These are phyloP conservation scores for Kwoniella shandongensis DNA, from an alignment of 768 basidiomycete genomes.

Conservation along the genomic window DNA sequence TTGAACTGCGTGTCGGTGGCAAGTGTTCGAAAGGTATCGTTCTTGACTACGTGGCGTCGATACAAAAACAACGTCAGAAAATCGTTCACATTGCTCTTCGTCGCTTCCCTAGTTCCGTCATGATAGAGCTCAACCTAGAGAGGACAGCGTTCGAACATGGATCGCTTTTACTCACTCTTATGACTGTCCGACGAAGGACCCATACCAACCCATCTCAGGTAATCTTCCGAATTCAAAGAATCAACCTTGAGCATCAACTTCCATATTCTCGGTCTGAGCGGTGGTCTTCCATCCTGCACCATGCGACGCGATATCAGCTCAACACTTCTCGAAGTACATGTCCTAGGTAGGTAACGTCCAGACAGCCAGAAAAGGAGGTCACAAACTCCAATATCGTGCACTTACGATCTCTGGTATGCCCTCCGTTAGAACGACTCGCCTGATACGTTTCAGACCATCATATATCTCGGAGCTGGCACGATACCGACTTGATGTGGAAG, in stretches of 20 bases:
- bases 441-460: conserved; percentile 79
- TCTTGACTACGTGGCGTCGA: conserved; percentile 68
- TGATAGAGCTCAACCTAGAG: too few species aligned
- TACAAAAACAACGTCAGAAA: too few species aligned
- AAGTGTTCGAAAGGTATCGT: conserved; percentile 93
- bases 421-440: conserved; percentile 84
- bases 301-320: background rate
- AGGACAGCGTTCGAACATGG: background rate
- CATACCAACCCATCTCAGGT: conserved; percentile 46
- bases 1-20: conserved; percentile 98
- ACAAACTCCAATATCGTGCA: too few species aligned
- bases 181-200: conserved; percentile 50
- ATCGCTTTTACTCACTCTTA: conserved; percentile 46
- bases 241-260: conserved; percentile 85
- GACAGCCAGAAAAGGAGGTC: background rate
- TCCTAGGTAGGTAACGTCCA: too few species aligned
- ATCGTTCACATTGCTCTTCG: too few species aligned
- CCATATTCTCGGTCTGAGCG: conserved; percentile 64
- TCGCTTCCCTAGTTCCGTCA: too few species aligned
- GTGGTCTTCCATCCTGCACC: conserved; percentile 19
- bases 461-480: conserved; percentile 60
- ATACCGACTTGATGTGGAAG: conserved; percentile 22
- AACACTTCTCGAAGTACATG: too few species aligned
- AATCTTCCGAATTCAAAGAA: conserved; percentile 68
- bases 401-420: conserved; percentile 76